Conservation (phyloP, 164 flowering plant species). For the Amborella trichopoda region DNA sequence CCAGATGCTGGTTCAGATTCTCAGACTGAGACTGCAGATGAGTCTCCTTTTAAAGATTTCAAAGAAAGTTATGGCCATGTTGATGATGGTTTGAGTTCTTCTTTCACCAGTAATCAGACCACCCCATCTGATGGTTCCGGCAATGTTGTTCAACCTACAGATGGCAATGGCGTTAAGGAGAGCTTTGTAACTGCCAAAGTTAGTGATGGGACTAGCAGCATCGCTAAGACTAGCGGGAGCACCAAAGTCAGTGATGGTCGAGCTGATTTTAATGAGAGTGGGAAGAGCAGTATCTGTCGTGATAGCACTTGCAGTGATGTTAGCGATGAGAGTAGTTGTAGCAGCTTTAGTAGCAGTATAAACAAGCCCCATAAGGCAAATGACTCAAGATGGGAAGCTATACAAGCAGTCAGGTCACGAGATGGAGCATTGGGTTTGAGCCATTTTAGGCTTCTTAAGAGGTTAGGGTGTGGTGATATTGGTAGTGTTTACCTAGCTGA, state of each 20-base stretch:
- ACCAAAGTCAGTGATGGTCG: conserved; percentile 26
- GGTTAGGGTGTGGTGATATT: conserved; percentile 77
- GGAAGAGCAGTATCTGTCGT: conserved; percentile 47
- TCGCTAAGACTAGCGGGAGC: conserved; percentile 38
- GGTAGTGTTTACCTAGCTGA: conserved; percentile 74
- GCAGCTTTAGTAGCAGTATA: conserved; percentile 40
- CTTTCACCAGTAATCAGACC: conserved; percentile 12
- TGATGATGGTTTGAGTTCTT: not conserved
- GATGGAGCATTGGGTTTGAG: conserved; percentile 44
- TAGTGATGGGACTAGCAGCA: conserved; percentile 37
- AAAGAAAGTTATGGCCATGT: not conserved
- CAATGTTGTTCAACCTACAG: conserved; percentile 28
- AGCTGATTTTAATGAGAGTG: conserved; percentile 39
- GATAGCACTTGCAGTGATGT: conserved; percentile 71
- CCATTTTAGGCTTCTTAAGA: conserved; percentile 51
- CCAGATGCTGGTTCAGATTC: not conserved
- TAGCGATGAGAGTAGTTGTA: conserved; percentile 77
- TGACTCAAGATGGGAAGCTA: conserved; percentile 74
- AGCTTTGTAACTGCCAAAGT: conserved; percentile 50
- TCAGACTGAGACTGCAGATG: not conserved
- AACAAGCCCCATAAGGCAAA: conserved; percentile 76
- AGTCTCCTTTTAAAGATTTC: not conserved
- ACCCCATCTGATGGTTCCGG: conserved; percentile 45
- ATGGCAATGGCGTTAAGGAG: conserved; percentile 32
- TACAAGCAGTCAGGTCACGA: conserved; percentile 43